phyloP scores from a whole-genome alignment of 805 yeast species.

The Schizosaccharomyces pombe region DNA sequence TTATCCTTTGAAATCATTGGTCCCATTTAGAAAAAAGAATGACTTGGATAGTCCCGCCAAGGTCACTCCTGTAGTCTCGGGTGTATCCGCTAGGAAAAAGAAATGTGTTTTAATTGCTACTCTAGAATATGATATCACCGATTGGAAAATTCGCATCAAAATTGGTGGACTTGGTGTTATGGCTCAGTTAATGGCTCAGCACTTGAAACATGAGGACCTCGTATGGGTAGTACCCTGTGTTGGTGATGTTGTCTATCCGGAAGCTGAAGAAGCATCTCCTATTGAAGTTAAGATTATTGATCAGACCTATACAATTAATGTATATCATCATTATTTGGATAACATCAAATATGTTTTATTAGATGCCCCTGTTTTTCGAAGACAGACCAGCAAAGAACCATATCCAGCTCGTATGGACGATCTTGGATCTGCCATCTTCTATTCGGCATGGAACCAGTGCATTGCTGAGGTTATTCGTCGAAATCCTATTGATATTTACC shows the following conservation, averaged over 20 bases:
- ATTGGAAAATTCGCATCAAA: slow-evolving; percentile 3
- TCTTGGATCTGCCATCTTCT: slow-evolving; percentile 4
- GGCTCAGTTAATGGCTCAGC: slow-evolving; percentile 5
- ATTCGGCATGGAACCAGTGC: slow-evolving; percentile 5
- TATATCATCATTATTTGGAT: not conserved
- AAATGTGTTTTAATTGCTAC: slow-evolving; percentile 3
- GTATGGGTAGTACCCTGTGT: slow-evolving; percentile 5
- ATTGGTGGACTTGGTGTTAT: slow-evolving; percentile 5
- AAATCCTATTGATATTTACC: slow-evolving; percentile 3
- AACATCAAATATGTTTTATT: slow-evolving; percentile 3
- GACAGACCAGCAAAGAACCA: slow-evolving; percentile 3
- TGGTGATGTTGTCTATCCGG: slow-evolving; percentile 4
- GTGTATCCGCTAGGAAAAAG: not conserved
- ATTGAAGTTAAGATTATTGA: slow-evolving; percentile 2
- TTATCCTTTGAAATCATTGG: not conserved
- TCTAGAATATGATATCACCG: slow-evolving; percentile 5
- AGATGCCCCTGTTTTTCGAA: slow-evolving; percentile 5
- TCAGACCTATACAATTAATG: slow-evolving; percentile 1
- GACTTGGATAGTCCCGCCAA: not conserved
- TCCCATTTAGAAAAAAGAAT: not conserved
- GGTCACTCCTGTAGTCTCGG: not conserved
- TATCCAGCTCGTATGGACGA: slow-evolving; percentile 5
- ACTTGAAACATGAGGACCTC: slow-evolving; percentile 3
- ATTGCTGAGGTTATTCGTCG: slow-evolving; percentile 4
- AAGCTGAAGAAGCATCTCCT: not conserved